Evolutionary conservation across 495 filamentous ascomycete genomes (phyloP).

Genomic region (Penicillium mononematosum): DNA sequence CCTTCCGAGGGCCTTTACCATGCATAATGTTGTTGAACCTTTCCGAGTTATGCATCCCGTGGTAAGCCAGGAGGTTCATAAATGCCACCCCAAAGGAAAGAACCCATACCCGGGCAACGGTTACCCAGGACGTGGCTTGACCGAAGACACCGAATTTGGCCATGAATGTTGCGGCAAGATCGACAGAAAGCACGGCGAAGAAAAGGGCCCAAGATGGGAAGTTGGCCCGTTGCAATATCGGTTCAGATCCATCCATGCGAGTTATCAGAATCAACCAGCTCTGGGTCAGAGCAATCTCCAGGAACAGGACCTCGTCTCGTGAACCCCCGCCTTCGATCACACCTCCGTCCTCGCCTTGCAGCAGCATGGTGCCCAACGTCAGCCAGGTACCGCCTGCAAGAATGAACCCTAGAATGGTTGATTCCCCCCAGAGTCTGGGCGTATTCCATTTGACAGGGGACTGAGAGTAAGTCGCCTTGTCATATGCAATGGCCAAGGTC

Average conservation of each 20-base stretch:
- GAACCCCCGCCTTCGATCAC: slow-evolving; percentile 85
- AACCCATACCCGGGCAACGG: slow-evolving; percentile 84
- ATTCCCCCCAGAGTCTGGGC: slow-evolving; percentile 90
- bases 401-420: slow-evolving; percentile 75
- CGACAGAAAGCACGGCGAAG: slow-evolving; percentile 74
- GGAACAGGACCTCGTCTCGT: slow-evolving; percentile 79
- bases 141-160: slow-evolving; percentile 74
- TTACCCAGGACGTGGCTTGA: slow-evolving; percentile 66
- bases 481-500: slow-evolving; percentile 89
- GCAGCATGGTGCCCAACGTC: slow-evolving; percentile 73
- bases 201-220: slow-evolving; percentile 79
- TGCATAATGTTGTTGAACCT: slow-evolving; percentile 92
- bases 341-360: slow-evolving; percentile 64
- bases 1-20: slow-evolving; percentile 73
- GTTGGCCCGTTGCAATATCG: slow-evolving; percentile 71
- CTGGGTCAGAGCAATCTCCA: slow-evolving; percentile 86
- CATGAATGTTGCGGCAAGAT: slow-evolving; percentile 80
- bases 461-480: slow-evolving; percentile 85
- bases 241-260: slow-evolving; percentile 64
- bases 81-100: slow-evolving; percentile 73
- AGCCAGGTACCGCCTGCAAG: slow-evolving; percentile 85
- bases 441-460: slow-evolving; percentile 92
- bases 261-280: slow-evolving; percentile 98
- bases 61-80: slow-evolving; percentile 74
- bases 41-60: slow-evolving; percentile 70